phyloP scores from a whole-genome alignment of 78 protist genomes.

The Isochrysis galbana region DNA sequence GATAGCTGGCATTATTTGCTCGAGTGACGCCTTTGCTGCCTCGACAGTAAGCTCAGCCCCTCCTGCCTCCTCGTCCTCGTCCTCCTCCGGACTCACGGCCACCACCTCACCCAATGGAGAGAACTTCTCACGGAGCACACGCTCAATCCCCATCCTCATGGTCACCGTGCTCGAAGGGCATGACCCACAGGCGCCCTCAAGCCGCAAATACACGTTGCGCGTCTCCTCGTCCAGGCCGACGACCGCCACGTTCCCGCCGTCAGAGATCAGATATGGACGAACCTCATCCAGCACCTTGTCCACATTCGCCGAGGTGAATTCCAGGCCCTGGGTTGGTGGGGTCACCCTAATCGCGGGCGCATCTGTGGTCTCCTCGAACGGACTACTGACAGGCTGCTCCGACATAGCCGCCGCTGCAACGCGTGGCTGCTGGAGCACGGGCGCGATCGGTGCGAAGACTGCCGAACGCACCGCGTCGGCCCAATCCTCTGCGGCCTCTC shows the following conservation, averaged over 20 bases:
- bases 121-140: constrained; percentile 34
- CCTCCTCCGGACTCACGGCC: not conserved
- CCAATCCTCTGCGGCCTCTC: not conserved
- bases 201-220: not conserved
- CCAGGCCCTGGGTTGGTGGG: not conserved
- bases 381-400: not conserved
- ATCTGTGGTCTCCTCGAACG: not conserved
- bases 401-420: not conserved
- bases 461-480: not conserved
- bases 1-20: not conserved
- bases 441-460: not conserved
- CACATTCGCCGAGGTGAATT: not conserved
- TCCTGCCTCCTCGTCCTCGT: not conserved
- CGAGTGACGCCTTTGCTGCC: not conserved
- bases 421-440: not conserved
- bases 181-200: constrained; percentile 35
- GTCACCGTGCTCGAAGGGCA: constrained; percentile 36
- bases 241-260: constrained; percentile 40
- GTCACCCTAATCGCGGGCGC: not conserved
- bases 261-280: constrained; percentile 32
- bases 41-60: not conserved
- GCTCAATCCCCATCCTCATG: constrained; percentile 33
- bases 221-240: not conserved
- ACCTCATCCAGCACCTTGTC: not conserved
- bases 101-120: not conserved